Conservation (phyloP, 2,329 filamentous ascomycete genomes). For the Epichloe uncinata region DNA sequence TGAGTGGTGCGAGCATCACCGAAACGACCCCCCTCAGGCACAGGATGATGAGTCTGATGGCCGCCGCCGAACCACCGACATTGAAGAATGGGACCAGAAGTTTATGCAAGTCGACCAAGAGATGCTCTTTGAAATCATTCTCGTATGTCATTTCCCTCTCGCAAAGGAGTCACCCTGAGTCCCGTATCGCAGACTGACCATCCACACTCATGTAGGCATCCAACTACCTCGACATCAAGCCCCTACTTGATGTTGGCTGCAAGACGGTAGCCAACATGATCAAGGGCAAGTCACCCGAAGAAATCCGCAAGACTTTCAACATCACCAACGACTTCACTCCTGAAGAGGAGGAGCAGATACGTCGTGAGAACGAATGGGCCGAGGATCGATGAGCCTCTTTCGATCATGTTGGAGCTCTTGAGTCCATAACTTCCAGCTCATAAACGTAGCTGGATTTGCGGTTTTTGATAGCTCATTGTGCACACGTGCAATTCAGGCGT, state of each 20-base stretch:
- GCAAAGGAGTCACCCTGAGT: neutral
- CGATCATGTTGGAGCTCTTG: neutral
- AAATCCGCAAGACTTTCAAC: constrained; percentile 99
- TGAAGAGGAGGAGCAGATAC: constrained; percentile 97
- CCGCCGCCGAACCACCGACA: constrained; percentile 96
- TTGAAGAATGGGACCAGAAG: constrained; percentile 99
- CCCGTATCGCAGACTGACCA: neutral
- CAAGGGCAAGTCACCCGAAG: constrained; percentile 98
- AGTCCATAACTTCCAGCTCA: neutral
- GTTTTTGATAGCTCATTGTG: neutral
- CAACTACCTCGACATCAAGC: constrained; percentile 99
- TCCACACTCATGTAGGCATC: constrained; percentile 49
- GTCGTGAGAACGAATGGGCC: constrained; percentile 82
- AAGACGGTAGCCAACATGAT: constrained; percentile 99
- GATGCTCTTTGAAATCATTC: constrained; percentile 98
- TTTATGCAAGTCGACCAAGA: constrained; percentile 99
- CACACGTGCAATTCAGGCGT: constrained; percentile 9
- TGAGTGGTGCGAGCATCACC: constrained; percentile 96
- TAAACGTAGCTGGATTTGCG: neutral
- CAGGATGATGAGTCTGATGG: constrained; percentile 85
- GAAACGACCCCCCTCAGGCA: constrained; percentile 67
- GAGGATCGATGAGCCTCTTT: constrained; percentile 52
- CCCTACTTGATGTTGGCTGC: constrained; percentile 89
- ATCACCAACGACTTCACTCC: constrained; percentile 99
- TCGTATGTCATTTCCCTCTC: constrained; percentile 46